Base-by-base conservation (phyloP, 2,329 filamentous ascomycete species). In the Hypomyces perniciosus region DNA sequence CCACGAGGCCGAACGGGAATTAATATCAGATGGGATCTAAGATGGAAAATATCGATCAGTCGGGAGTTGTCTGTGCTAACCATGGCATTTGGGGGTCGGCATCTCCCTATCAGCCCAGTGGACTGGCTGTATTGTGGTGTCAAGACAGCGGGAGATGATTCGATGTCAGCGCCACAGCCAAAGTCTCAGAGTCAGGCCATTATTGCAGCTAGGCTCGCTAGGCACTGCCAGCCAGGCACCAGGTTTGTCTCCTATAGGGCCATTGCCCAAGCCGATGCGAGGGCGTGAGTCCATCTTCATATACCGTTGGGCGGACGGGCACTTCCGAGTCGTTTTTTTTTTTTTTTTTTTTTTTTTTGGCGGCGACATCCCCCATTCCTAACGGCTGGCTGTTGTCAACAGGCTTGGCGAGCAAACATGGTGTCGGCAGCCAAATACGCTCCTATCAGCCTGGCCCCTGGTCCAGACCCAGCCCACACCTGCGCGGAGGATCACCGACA, bases 321-420 rank as follows among this genome's bases (percentile, higher is more conserved):
- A 76, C 1, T 85, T 80, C 64, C 69, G 81, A 6, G 61, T 85
- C 30, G 64, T 85, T 1, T 66, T 88, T 2, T 20, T 20, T 20
- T 20, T 86, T 88, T 56, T n/a, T n/a, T 85, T 1, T 66, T 88
- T 2, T 20, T 20, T 20, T 20, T 86, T 88, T 56, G 74, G 80
- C 0, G 84, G 84, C 1, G 70, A 84, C 55, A 66, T 88, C 2
- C 65, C 69, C 2, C 56, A 68, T 0, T 9, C 66, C 0, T 48
- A 53, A 1, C 77, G 81, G 52, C 72, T 72, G 51, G 57, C 62
- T 0, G 69, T 73, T 4, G 66, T 82, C 4, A 62, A 75, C 28
- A 57, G 46, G 0, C 72, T 85, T 28, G 80, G 79, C 64, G 56
- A 8, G 53, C 56, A 0, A 65, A 68, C 1, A 70, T 82, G 50